These are phyloP conservation scores for Wickerhamomyces sp. DNA, from an alignment of 1,139 yeast genomes.

Conservation along the genomic window DNA sequence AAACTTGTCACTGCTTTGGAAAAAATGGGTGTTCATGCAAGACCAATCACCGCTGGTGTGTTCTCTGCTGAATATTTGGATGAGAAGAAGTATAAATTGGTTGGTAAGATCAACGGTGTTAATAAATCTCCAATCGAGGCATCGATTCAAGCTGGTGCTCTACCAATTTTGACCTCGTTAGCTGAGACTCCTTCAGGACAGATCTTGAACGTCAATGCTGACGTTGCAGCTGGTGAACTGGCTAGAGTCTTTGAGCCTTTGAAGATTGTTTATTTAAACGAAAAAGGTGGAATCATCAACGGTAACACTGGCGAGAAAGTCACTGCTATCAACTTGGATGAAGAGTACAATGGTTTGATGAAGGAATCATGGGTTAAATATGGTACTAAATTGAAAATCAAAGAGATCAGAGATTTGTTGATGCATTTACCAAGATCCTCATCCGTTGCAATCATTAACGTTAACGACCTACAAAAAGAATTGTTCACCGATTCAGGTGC, in stretches of 20 bases:
- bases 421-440: constrained; percentile 95
- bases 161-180: constrained; percentile 91
- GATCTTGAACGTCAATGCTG: constrained; percentile 94
- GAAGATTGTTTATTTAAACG: constrained; percentile 92
- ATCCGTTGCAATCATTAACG: constrained; percentile 95
- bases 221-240: constrained; percentile 97
- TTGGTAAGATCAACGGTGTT: constrained; percentile 83
- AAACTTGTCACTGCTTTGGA: constrained; percentile 94
- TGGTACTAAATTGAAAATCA: constrained; percentile 95
- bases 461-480: constrained; percentile 92
- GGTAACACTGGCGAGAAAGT: constrained; percentile 90
- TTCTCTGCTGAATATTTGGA: constrained; percentile 91
- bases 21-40: constrained; percentile 93
- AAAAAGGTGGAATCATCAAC: constrained; percentile 94
- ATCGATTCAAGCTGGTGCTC: constrained; percentile 90
- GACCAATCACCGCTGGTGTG: constrained; percentile 98
- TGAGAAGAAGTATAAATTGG: constrained; percentile 84
- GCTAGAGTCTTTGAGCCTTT: constrained; percentile 96
- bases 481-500: constrained; percentile 98
- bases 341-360: constrained; percentile 87
- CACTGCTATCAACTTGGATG: constrained; percentile 87
- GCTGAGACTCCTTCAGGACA: constrained; percentile 98
- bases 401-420: constrained; percentile 89
- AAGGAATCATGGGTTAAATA: constrained; percentile 97
- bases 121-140: constrained; percentile 93